phyloP scores from a whole-genome alignment of 2,329 filamentous ascomycete genomes.

The Epichloe festucae region DNA sequence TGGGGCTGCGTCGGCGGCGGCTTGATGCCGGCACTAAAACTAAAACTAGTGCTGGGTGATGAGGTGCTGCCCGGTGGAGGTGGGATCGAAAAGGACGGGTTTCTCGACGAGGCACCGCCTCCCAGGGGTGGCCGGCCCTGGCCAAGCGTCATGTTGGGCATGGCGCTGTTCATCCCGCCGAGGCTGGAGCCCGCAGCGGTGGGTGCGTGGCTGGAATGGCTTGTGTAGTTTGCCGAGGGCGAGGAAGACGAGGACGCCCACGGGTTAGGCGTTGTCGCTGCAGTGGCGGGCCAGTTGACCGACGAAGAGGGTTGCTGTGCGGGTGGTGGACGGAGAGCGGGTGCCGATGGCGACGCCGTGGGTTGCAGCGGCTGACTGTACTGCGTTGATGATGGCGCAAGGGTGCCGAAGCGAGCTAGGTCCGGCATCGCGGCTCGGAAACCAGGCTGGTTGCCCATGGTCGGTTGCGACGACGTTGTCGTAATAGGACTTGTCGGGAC shows the following conservation, averaged over 20 bases:
- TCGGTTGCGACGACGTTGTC: constrained; percentile 16
- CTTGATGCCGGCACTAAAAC: constrained; percentile 30
- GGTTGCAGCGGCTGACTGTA: constrained; percentile 49
- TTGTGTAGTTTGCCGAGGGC: constrained; percentile 6
- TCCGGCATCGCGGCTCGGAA: constrained; percentile 49
- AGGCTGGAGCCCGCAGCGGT: constrained; percentile 18
- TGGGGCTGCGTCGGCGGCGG: constrained; percentile 25
- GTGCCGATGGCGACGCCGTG: constrained; percentile 15
- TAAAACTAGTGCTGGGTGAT: constrained; percentile 23
- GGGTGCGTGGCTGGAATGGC: constrained; percentile 12
- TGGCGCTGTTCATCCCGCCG: constrained; percentile 27
- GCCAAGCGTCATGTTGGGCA: constrained; percentile 36
- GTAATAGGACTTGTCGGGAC: constrained; percentile 24
- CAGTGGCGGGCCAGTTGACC: constrained; percentile 37
- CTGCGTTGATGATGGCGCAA: constrained; percentile 48
- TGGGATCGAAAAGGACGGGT: constrained; percentile 43
- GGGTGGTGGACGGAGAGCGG: constrained; percentile 15
- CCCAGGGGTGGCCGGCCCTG: constrained; percentile 20
- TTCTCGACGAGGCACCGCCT: constrained; percentile 17
- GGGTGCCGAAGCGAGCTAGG: constrained; percentile 38
- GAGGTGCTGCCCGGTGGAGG: constrained; percentile 32
- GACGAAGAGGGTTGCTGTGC: constrained; percentile 18
- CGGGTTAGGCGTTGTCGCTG: constrained; percentile 28
- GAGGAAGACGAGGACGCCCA: constrained; percentile 28
- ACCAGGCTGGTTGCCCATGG: constrained; percentile 14